Conservation (phyloP, 2,329 filamentous ascomycete genomes). For the Blastomyces percursus region DNA sequence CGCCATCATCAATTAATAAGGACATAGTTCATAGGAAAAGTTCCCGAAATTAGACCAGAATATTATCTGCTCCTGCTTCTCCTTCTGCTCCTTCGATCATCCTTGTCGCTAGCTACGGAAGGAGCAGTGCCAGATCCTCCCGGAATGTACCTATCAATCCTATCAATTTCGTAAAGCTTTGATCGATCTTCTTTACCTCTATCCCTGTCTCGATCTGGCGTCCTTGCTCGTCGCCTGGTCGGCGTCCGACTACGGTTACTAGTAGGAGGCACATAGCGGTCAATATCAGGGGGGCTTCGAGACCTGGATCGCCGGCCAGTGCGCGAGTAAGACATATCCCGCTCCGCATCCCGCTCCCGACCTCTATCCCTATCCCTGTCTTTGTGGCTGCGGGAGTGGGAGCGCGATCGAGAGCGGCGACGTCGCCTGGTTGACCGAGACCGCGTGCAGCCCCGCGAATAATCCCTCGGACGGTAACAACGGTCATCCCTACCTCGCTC, state of each 20-base stretch:
- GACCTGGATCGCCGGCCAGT: slow-evolving; percentile 24
- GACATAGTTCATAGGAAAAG: not conserved
- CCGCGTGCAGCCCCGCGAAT: slow-evolving; percentile 14
- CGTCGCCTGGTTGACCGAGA: slow-evolving; percentile 12
- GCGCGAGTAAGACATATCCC: slow-evolving; percentile 14
- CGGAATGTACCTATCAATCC: slow-evolving; percentile 39
- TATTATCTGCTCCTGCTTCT: slow-evolving; percentile 21
- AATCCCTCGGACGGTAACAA: slow-evolving; percentile 17
- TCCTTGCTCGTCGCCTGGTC: slow-evolving; percentile 1
- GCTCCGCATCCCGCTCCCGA: slow-evolving; percentile 8
- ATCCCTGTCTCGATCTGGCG: slow-evolving; percentile 5
- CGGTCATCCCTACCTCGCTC: slow-evolving; percentile 13
- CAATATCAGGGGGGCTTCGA: slow-evolving; percentile 30
- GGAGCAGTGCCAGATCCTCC: slow-evolving; percentile 19
- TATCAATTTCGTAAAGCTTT: slow-evolving; percentile 32
- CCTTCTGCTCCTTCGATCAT: slow-evolving; percentile 15
- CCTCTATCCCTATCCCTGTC: slow-evolving; percentile 10
- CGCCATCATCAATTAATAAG: no score
- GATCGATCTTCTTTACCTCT: slow-evolving; percentile 21
- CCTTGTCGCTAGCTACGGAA: slow-evolving; percentile 13
- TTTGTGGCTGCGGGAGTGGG: slow-evolving; percentile 16
- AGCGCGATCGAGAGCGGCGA: slow-evolving; percentile 14
- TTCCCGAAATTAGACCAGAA: not conserved
- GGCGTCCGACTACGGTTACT: slow-evolving; percentile 29
- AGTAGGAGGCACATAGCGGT: slow-evolving; percentile 32